phyloP scores from a whole-genome alignment of 495 filamentous ascomycete genomes.

The Hypoxylon perforatum region DNA sequence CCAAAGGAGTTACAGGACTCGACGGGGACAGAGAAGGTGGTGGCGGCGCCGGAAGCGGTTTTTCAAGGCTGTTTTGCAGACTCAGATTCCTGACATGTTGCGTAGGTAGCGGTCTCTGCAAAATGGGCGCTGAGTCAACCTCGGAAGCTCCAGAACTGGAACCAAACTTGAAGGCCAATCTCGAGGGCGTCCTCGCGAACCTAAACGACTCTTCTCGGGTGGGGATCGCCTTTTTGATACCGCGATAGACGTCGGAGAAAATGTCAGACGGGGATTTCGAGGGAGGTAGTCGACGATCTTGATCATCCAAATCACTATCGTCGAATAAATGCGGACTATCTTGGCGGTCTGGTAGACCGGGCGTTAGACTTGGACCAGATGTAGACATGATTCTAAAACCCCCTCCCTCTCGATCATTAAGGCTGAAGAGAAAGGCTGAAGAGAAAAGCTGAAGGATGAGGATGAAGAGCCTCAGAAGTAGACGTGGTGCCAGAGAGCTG shows the following conservation, averaged over 20 bases:
- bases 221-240: slow-evolving; percentile 60
- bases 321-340: slow-evolving; percentile 27
- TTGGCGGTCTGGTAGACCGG: slow-evolving; percentile 32
- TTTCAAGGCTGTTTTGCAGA: slow-evolving; percentile 61
- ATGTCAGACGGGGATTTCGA: slow-evolving; percentile 55
- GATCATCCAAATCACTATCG: slow-evolving; percentile 53
- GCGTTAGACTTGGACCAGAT: slow-evolving; percentile 36
- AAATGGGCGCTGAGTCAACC: slow-evolving; percentile 43
- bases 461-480: slow-evolving; percentile 25
- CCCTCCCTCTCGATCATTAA: slow-evolving; percentile 23
- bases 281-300: slow-evolving; percentile 42
- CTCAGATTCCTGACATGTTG: slow-evolving; percentile 63
- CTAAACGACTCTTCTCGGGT: slow-evolving; percentile 51
- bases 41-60: slow-evolving; percentile 63
- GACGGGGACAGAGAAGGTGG: slow-evolving; percentile 52
- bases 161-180: slow-evolving; percentile 45
- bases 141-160: slow-evolving; percentile 33
- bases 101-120: slow-evolving; percentile 33
- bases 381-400: slow-evolving; percentile 33
- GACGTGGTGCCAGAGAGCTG: slow-evolving; percentile 17
- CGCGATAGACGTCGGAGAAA: slow-evolving; percentile 60
- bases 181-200: slow-evolving; percentile 44
- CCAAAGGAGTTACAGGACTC: slow-evolving; percentile 48
- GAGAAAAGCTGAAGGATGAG: slow-evolving; percentile 19
- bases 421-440: slow-evolving; percentile 22